Evolutionary conservation across 805 yeast species (phyloP).

Genomic region (Cyberlindnera samutprakarnensis): DNA sequence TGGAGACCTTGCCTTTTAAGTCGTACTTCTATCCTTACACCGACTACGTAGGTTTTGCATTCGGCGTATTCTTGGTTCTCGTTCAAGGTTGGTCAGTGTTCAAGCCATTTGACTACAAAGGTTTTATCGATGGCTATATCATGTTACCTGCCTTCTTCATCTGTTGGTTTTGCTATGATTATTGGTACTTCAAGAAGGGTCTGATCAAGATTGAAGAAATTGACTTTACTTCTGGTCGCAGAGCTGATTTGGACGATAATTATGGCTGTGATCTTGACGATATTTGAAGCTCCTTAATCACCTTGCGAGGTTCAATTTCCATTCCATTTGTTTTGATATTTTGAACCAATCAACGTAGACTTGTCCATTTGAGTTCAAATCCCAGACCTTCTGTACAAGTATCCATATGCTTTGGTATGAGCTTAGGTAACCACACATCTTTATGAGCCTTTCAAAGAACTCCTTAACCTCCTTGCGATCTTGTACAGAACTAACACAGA

Average conservation of each 20-base stretch:
- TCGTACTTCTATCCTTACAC: conserved; percentile 44
- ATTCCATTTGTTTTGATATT: conserved; percentile 31
- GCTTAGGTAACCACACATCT: conserved; percentile 27
- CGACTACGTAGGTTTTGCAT: conserved; percentile 30
- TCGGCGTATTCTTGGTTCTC: conserved; percentile 33
- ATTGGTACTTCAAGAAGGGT: conserved; percentile 32
- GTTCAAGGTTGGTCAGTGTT: conserved; percentile 45
- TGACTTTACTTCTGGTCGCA: conserved; percentile 42
- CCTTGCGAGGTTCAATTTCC: conserved; percentile 26
- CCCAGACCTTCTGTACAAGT: conserved; percentile 33
- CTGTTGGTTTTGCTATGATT: conserved; percentile 31
- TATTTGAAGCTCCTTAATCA: too few relatives aligned
- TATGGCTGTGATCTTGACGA: too few relatives aligned
- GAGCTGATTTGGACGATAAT: conserved; percentile 31
- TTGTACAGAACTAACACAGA: conserved; percentile 19
- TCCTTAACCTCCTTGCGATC: conserved; percentile 20
- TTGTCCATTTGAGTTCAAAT: conserved; percentile 23
- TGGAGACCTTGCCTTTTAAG: conserved; percentile 63
- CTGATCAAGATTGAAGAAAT: conserved; percentile 35
- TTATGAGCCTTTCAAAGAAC: conserved; percentile 21
- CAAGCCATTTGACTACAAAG: conserved; percentile 40
- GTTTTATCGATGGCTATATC: conserved; percentile 54
- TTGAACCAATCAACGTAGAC: conserved; percentile 36
- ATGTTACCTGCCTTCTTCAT: conserved; percentile 50
- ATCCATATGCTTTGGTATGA: conserved; percentile 28